Conservation (phyloP, 2,329 filamentous ascomycete genomes). For the Apiospora pterosperma region DNA sequence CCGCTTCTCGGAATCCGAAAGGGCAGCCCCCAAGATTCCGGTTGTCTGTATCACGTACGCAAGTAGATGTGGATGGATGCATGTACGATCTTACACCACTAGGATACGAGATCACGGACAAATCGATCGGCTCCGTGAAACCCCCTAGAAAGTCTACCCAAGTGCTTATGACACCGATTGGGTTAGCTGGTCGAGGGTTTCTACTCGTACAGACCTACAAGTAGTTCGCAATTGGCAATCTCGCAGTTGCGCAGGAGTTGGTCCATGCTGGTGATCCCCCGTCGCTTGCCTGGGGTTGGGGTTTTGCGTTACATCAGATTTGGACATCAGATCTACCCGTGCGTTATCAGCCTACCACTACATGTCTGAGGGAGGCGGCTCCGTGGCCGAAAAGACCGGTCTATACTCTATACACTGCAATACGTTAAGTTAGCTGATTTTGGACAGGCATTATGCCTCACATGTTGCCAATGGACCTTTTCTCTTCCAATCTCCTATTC, state of each 20-base stretch:
- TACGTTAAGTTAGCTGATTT: not conserved
- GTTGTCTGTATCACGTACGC: not conserved
- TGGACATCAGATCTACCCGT: not conserved
- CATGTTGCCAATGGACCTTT: not conserved
- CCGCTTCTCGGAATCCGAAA: not conserved
- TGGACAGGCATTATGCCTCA: not conserved
- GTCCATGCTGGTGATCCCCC: not conserved
- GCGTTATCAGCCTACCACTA: not conserved
- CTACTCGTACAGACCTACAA: not conserved
- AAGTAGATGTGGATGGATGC: not conserved
- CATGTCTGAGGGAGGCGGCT: not conserved
- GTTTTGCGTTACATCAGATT: not conserved
- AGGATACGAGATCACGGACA: not conserved
- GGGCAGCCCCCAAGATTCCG: not conserved
- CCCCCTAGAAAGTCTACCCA: not conserved
- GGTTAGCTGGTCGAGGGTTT: not conserved
- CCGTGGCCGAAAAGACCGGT: not conserved
- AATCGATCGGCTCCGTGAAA: not conserved
- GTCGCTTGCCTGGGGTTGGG: not conserved
- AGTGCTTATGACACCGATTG: not conserved
- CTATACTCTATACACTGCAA: not conserved
- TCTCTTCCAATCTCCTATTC: not conserved
- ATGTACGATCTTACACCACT: not conserved
- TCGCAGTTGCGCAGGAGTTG: not conserved
- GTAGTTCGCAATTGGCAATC: not conserved